A percentile compares a stretch with the other conserved stretches of the same genome.
Evolutionary conservation across 768 basidiomycete species (phyloP).

Genomic region (Xerocomellus chrysenteron): DNA sequence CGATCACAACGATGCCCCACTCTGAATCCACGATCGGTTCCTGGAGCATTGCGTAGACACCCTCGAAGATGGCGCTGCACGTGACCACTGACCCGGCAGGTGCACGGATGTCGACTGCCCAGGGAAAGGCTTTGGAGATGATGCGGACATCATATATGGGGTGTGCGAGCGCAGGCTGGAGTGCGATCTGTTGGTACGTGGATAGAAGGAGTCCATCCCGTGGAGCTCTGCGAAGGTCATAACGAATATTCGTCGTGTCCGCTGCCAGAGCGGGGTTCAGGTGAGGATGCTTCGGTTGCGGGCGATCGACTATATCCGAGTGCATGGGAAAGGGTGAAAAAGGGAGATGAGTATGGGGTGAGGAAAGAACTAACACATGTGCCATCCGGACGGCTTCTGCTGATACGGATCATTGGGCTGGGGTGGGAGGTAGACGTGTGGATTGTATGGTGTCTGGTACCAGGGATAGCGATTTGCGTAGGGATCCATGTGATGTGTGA

Average conservation of each 20-base stretch:
- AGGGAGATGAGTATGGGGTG: neutral
- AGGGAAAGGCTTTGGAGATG: constrained; percentile 62
- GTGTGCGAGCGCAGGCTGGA: constrained; percentile 39
- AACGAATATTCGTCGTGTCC: constrained; percentile 49
- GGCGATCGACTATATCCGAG: constrained; percentile 15
- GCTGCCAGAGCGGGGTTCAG: constrained; percentile 54
- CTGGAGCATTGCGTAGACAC: constrained; percentile 48
- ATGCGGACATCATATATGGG: constrained; percentile 42
- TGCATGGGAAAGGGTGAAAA: neutral
- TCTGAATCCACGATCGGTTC: constrained; percentile 61
- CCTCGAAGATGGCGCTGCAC: constrained; percentile 56
- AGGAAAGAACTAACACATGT: constrained; percentile 10
- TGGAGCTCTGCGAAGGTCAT: constrained; percentile 47
- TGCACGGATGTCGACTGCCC: constrained; percentile 56
- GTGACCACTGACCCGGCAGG: constrained; percentile 36
- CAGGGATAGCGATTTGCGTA: constrained; percentile 22
- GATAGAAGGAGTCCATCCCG: constrained; percentile 41
- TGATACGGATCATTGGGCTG: constrained; percentile 15
- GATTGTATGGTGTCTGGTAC: constrained; percentile 30
- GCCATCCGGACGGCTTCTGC: constrained; percentile 15
- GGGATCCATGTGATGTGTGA: constrained; percentile 21
- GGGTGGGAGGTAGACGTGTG: constrained; percentile 29
- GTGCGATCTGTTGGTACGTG: constrained; percentile 41
- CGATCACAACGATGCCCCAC: constrained; percentile 55
- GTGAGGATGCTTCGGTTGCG: constrained; percentile 44